Evolutionary conservation across 345 rosid species (phyloP), one percentile per base, ranked within the genome.

Genomic region (Brassica cretica): DNA sequence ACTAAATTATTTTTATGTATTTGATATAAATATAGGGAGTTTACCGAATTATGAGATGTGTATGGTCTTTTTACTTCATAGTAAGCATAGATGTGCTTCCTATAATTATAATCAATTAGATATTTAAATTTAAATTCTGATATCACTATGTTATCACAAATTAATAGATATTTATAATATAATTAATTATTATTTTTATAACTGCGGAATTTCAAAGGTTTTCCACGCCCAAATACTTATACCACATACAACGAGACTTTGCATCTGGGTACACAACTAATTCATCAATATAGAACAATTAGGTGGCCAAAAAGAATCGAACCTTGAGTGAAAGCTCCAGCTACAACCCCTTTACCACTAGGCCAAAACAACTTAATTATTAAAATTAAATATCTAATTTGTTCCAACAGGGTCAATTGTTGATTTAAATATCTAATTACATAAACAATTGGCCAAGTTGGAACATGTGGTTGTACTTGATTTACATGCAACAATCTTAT

Each of bases 401-500:
- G 30, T 27, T 27, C 30, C 30, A 27, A 27, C 30, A 27, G 3
- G 30, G 30, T 2, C 30, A 27, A 27, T 27, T 27, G 30, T 27
- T 27, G 30, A 58, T 8, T 58, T 58, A 21, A 58, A 58, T 8
- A 58, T 58, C 9, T 58, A 58, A 19, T 19, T 21, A 59, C 0
- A 33, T 55, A 53, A 58, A 5, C 21, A 33, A 56, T 35, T 6
- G 75, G 53, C 75, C 56, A 59, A 71, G 14, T 59, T 71, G 53
- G 66, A 60, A 46, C 8, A n/a, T 51, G 56, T n/a, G 55, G 24
- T 39, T 71, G 75, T 71, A 71, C 66, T 71, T 55, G 51, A 70
- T 32, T 58, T 35, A 71, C 66, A 71, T 71, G 55, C 75, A 59
- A 33, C 65, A 18, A 14, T 30, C 21, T 33, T 58, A 33, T 71